Percentiles rank a stretch among this genome's conserved stretches.
phyloP scores from a whole-genome alignment of 2,329 filamentous ascomycete species.

The Aurifilum marmelostoma region DNA sequence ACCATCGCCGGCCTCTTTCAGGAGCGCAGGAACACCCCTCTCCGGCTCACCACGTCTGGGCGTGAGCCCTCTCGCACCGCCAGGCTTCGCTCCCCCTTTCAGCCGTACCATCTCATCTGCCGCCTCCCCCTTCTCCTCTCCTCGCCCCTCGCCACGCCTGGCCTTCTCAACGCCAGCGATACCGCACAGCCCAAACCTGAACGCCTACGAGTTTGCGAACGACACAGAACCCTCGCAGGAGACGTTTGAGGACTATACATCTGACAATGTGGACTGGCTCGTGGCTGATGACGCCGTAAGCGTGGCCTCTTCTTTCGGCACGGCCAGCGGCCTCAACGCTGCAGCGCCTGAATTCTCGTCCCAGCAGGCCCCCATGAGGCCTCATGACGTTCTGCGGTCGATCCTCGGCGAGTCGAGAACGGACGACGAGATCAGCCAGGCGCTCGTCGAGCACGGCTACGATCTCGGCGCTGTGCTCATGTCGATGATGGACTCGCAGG shows the following conservation, averaged over 20 bases:
- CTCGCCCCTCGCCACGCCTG: constrained; percentile 87
- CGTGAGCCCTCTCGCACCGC: constrained; percentile 81
- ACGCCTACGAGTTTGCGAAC: constrained; percentile 90
- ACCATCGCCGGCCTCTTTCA: constrained; percentile 92
- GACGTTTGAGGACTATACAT: constrained; percentile 87
- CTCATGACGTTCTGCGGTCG: constrained; percentile 95
- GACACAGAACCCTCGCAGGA: constrained; percentile 81
- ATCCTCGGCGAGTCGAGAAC: constrained; percentile 87
- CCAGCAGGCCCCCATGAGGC: constrained; percentile 88
- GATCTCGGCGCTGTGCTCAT: constrained; percentile 91
- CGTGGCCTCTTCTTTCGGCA: constrained; percentile 73
- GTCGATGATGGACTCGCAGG: constrained; percentile 78
- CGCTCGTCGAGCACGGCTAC: constrained; percentile 85
- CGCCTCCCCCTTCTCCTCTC: constrained; percentile 90
- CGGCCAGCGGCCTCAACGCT: constrained; percentile 73
- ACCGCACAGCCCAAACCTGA: constrained; percentile 90
- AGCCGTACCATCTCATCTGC: constrained; percentile 75
- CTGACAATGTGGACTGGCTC: constrained; percentile 96
- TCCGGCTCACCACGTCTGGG: constrained; percentile 81
- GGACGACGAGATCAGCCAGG: constrained; percentile 93
- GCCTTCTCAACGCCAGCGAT: constrained; percentile 88
- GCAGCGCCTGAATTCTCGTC: constrained; percentile 78
- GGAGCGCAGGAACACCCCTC: constrained; percentile 77
- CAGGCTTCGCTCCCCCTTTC: constrained; percentile 77
- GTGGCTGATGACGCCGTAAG: constrained; percentile 86